Evolutionary conservation across 306 rosid species (phyloP).

Genomic region (Myrica gale): DNA sequence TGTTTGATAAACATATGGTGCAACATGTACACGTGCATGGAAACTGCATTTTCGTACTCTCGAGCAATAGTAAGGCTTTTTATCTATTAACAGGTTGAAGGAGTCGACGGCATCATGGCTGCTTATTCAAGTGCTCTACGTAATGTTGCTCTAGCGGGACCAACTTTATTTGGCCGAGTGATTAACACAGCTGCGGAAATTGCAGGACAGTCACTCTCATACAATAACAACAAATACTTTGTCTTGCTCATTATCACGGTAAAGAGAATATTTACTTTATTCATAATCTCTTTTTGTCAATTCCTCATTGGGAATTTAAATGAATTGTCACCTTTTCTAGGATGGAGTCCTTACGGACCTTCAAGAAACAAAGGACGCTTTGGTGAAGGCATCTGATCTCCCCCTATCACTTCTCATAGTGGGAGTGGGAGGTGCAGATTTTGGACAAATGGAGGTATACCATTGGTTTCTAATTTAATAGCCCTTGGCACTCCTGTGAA

Average conservation of each 20-base stretch:
- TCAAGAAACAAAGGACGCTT: constrained; percentile 74
- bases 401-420: constrained; percentile 81
- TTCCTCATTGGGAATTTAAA: neutral
- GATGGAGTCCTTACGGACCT: constrained; percentile 89
- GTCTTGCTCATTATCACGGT: constrained; percentile 85
- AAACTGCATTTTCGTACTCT: neutral
- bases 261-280: constrained; percentile 9
- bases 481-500: neutral
- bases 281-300: neutral
- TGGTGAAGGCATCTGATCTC: constrained; percentile 84
- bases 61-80: neutral
- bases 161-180: constrained; percentile 84
- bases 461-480: neutral
- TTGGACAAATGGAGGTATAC: constrained; percentile 74
- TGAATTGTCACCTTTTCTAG: constrained; percentile 35
- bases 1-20: neutral
- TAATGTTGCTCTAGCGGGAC: constrained; percentile 63
- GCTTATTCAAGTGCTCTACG: constrained; percentile 63
- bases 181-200: constrained; percentile 68
- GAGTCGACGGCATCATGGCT: constrained; percentile 79
- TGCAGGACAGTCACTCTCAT: constrained; percentile 52
- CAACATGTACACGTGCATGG: neutral
- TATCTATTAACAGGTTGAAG: constrained; percentile 53
- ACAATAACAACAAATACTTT: constrained; percentile 44
- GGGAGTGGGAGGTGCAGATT: constrained; percentile 84